Conservation (phyloP, 2,329 filamentous ascomycete species). For the Phaeosphaeriaceae sp. region DNA sequence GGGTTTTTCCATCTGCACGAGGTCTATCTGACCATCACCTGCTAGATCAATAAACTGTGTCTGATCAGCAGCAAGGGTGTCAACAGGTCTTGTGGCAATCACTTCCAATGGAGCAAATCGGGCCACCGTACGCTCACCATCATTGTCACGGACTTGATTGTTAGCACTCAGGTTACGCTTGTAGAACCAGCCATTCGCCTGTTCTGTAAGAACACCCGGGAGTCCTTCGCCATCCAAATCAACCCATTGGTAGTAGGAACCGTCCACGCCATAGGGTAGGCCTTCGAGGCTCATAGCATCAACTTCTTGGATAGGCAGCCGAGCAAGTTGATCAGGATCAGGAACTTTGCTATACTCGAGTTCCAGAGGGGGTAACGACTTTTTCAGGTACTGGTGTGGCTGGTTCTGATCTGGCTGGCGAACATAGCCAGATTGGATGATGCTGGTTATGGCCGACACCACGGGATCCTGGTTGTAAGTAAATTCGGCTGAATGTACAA, state of each 20-base stretch:
- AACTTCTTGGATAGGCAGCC: neutral
- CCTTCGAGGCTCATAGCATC: neutral
- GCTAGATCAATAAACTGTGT: neutral
- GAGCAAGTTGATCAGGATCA: neutral
- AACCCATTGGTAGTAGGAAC: constrained; percentile 18
- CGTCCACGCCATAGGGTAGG: constrained; percentile 5
- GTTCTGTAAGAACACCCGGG: constrained; percentile 18
- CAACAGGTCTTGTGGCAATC: neutral
- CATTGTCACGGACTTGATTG: neutral
- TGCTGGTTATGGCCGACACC: neutral
- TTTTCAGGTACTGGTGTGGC: neutral
- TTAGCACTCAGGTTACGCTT: constrained; percentile 12
- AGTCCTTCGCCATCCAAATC: constrained; percentile 33
- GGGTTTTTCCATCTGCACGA: too few species aligned
- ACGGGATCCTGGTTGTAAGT: neutral
- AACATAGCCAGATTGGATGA: neutral
- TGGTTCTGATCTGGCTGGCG: neutral
- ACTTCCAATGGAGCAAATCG: neutral
- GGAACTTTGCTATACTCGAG: constrained; percentile 2
- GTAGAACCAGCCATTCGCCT: constrained; percentile 13
- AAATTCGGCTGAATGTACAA: neutral
- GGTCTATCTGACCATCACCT: too few species aligned
- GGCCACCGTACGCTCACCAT: neutral
- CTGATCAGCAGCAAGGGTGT: neutral
- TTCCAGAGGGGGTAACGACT: constrained; percentile 7